Evolutionary conservation across 495 filamentous ascomycete species (phyloP), one percentile per base, ranked within the genome.

Genomic region (Recurvomyces mirabilis): DNA sequence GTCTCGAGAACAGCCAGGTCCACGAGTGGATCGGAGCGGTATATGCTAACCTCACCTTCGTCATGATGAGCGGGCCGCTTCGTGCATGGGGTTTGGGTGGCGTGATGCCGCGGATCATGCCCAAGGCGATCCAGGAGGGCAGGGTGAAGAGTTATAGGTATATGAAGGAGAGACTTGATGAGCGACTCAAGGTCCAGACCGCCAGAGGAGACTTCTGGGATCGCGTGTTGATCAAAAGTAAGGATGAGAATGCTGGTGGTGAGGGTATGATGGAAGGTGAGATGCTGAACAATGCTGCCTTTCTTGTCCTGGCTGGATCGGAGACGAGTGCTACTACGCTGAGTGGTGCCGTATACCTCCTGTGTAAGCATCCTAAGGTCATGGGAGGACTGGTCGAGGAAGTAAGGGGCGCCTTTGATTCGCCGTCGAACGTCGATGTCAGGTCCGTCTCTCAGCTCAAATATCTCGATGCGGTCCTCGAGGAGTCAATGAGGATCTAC

Each of bases 271-370:
- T 12, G 15, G 21, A 26, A 13, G 46, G 24, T 13, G 46, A 44
- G 25, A 49, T 53, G 45, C 26, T 41, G 23, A 38, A 35, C 9
- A 53, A 43, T 43, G 44, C 46, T 11, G 5, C 13, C 1, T 9
- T 53, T 1, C 25, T 53, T 10, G 36, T 40, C 6, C 11, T 49
- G 13, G 51, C 30, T 3, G 46, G 51, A 17, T 39, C 36, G 5
- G 51, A 53, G 31, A 53, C 51, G 17, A 44, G 23, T 4, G 51
- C 46, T 6, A 53, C 51, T 4, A 49, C 49, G 10, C 21, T 50
- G 25, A 49, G 43, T 17, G 52, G 48, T 3, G 7, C 32, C 1
- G 47, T 29, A 12, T 51, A 42, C 28, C 33, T 40, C 23, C 43
- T 55, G 11, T 26, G 51, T 4, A 34, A 34, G 14, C 26, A 41